Conservation (phyloP, 2,329 filamentous ascomycete genomes). For the Aspergillus fijiensis region DNA sequence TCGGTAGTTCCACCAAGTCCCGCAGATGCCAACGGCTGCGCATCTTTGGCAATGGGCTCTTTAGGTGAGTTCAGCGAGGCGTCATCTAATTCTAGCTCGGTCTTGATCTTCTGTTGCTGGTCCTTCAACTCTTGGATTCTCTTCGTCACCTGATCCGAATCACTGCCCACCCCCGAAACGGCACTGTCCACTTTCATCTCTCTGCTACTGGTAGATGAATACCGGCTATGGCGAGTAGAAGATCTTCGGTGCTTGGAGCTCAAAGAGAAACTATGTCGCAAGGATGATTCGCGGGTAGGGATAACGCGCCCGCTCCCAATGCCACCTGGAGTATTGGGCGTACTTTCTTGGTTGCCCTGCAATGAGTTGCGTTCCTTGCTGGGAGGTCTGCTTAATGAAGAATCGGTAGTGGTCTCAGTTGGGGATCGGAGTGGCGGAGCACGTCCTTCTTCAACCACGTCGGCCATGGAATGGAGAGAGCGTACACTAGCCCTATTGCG, state of each 20-base stretch:
- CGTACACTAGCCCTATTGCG: constrained; percentile 41
- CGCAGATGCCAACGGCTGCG: constrained; percentile 15
- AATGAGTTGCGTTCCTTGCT: constrained; percentile 38
- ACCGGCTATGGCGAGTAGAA: constrained; percentile 48
- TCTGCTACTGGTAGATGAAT: constrained; percentile 38
- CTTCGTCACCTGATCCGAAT: constrained; percentile 57
- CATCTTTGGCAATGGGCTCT: constrained; percentile 14
- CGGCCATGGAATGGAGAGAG: constrained; percentile 44
- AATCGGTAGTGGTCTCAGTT: constrained; percentile 21
- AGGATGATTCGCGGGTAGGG: constrained; percentile 66
- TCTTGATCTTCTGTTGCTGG: constrained; percentile 56
- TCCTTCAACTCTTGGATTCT: constrained; percentile 59
- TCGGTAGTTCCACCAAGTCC: constrained; percentile 2
- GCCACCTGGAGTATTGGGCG: constrained; percentile 33
- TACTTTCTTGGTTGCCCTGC: constrained; percentile 27
- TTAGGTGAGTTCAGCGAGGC: constrained; percentile 28
- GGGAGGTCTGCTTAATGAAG: constrained; percentile 23
- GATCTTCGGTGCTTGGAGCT: constrained; percentile 55
- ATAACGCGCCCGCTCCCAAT: constrained; percentile 56
- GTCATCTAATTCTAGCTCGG: constrained; percentile 45
- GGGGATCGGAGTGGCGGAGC: constrained; percentile 15
- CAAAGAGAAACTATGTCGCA: constrained; percentile 56
- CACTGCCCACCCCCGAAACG: constrained; percentile 39
- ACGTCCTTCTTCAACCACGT: constrained; percentile 41
- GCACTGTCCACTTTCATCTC: constrained; percentile 43